phyloP scores from a whole-genome alignment of 371 early-diverging fungal species.

The Mucor velutinosus region DNA sequence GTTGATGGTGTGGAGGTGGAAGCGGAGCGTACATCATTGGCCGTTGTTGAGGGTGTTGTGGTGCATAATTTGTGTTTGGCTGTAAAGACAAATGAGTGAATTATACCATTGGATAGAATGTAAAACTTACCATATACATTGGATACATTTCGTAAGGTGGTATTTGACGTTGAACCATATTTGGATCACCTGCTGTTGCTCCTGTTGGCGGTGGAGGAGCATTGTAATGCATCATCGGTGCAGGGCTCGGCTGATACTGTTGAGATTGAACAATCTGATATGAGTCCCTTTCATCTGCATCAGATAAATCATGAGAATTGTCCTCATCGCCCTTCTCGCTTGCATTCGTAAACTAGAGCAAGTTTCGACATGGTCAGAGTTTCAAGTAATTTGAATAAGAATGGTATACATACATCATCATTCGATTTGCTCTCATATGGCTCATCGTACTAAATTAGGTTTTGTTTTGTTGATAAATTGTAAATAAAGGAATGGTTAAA shows the following conservation, averaged over 20 bases:
- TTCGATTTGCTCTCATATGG: constrained; percentile 69
- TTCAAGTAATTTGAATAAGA: background rate
- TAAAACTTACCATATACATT: constrained; percentile 19
- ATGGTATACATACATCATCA: constrained; percentile 49
- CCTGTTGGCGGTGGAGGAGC: background rate
- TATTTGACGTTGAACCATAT: constrained; percentile 9
- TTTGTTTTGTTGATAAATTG: background rate
- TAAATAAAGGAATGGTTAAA: background rate
- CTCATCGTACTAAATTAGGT: constrained; percentile 55
- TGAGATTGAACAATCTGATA: constrained; percentile 11
- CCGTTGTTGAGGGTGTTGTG: background rate
- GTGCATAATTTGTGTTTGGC: constrained; percentile 12
- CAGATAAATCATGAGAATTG: constrained; percentile 14
- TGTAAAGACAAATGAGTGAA: background rate
- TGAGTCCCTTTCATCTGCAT: constrained; percentile 8
- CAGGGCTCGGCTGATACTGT: constrained; percentile 12
- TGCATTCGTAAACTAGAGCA: constrained; percentile 22
- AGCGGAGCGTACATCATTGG: constrained; percentile 12
- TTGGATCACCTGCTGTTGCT: constrained; percentile 1
- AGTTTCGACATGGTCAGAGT: background rate
- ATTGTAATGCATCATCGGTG: constrained; percentile 12
- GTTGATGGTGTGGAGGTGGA: constrained; percentile 11
- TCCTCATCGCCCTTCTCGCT: constrained; percentile 22
- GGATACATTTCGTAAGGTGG: constrained; percentile 22
- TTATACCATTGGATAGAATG: constrained; percentile 8